Base-by-base conservation (phyloP, 2,329 filamentous ascomycete species). In the Alternaria gansuensis region DNA sequence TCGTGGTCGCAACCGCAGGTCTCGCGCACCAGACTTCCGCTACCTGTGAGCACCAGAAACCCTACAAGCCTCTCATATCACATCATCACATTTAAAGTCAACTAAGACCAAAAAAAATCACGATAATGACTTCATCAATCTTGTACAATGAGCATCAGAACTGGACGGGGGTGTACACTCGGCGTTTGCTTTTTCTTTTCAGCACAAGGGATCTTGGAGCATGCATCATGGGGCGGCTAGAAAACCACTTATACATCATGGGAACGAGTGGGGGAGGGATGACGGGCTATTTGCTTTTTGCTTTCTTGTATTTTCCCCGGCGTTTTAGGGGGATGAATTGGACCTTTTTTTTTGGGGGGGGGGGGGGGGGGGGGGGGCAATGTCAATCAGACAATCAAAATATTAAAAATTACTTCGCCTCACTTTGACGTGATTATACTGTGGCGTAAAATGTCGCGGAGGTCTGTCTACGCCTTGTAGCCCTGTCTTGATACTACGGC, bases 111-210 rank as follows among this genome's bases (percentile, higher is more conserved):
- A 13, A 28, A 51, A 54, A 55, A 37, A 37, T 41, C 67, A 59
- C 44, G 24, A 46, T 62, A 61, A 97, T 97, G 93, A 88, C 92
- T 77, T 97, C 94, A 57, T 98, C 93, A 68, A 94, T 99, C 76
- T 97, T 97, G 82, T 98, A 97, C 91, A 97, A 96, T n/a, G 44
- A 26, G 31, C 21, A 48, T 48, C 31, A 14, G 5, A 5, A 26
- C 13, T 26, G 31, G 44, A 14, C 21, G 13, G 21, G 13, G 21
- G 21, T 34, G 17, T 34, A 13, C 31, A 48, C 2, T 17, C 44
- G 44, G 44, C 44, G 31, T 48, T 48, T 34, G 21, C 24, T 34
- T 48, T 14, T 34, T 29, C 17, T 17, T 23, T 17, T n/a, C 1
- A 36, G 14, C 29, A 48, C 21, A 34, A 24, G 13, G 21, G 31